Evolutionary conservation across 1,139 yeast species (phyloP).

Genomic region (Sugiyamaella grinbergsii): DNA sequence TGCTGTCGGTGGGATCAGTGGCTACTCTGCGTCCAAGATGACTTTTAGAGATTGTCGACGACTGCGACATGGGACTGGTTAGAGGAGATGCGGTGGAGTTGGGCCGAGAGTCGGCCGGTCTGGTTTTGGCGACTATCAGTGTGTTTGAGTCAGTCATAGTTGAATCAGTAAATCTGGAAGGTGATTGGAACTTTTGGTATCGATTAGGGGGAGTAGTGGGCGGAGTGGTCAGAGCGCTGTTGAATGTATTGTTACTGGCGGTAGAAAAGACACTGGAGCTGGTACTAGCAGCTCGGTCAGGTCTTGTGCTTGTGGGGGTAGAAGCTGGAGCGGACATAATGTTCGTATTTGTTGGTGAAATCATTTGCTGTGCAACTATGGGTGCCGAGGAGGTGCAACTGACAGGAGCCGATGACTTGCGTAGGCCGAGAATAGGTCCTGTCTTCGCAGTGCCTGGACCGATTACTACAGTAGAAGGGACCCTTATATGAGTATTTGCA

Average conservation of each 20-base stretch:
- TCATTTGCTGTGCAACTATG: too few relatives aligned
- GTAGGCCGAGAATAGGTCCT: conserved; percentile 21
- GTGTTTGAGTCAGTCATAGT: background rate
- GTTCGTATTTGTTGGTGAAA: too few relatives aligned
- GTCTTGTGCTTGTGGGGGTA: background rate
- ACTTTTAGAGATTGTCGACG: background rate
- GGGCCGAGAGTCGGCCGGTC: background rate
- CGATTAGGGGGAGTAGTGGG: conserved; percentile 12
- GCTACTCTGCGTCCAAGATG: background rate
- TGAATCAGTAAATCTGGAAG: background rate
- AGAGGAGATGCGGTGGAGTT: background rate
- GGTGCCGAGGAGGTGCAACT: too few relatives aligned
- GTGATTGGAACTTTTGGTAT: background rate
- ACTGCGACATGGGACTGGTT: background rate
- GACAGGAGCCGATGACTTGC: conserved; percentile 8
- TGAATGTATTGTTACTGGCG: conserved; percentile 1
- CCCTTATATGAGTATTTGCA: background rate
- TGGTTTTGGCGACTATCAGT: background rate
- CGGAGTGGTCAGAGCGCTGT: conserved; percentile 6
- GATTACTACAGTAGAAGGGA: conserved; percentile 15
- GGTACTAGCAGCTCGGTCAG: conserved; percentile 9
- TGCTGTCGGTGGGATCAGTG: conserved; percentile 5
- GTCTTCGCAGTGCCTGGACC: conserved; percentile 24
- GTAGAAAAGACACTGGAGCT: conserved; percentile 11
- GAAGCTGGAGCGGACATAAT: too few relatives aligned